Evolutionary conservation across 306 rosid genomes (phyloP).

Genomic region (Cicer chorassanicum): DNA sequence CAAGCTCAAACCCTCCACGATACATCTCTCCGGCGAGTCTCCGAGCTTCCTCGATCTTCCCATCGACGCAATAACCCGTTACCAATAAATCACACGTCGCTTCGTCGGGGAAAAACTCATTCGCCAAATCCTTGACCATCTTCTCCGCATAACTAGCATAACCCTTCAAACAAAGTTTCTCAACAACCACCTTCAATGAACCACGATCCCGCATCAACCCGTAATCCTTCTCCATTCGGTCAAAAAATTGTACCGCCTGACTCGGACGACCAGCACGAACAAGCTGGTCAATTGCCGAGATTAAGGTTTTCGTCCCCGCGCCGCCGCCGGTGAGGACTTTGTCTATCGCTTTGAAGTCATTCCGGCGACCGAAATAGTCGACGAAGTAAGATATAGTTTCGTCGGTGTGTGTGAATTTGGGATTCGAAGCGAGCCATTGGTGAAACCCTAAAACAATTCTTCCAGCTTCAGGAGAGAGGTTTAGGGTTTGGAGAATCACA

Average conservation of each 20-base stretch:
- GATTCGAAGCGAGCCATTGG: conserved; percentile 63
- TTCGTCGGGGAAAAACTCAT: conserved; percentile 72
- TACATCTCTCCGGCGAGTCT: conserved; percentile 83
- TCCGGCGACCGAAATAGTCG: conserved; percentile 71
- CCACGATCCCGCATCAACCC: conserved; percentile 60
- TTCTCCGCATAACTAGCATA: conserved; percentile 72
- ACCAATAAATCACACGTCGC: conserved; percentile 65
- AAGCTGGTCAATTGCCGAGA: conserved; percentile 59
- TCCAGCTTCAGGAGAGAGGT: conserved; percentile 68
- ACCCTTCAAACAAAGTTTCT: conserved; percentile 72
- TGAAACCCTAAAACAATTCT: conserved; percentile 64
- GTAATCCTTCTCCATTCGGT: conserved; percentile 77
- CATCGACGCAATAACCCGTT: conserved; percentile 71
- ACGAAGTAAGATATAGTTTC: conserved; percentile 67
- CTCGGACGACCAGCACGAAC: conserved; percentile 69
- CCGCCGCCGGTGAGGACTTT: conserved; percentile 53
- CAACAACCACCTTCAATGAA: conserved; percentile 63
- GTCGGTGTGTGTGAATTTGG: conserved; percentile 66
- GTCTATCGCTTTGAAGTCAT: conserved; percentile 75
- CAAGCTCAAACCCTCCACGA: conserved; percentile 82
- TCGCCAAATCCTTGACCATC: conserved; percentile 72
- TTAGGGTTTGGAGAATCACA: conserved; percentile 58
- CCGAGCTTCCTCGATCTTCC: conserved; percentile 71
- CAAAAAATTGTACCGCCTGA: conserved; percentile 68
- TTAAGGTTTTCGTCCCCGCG: conserved; percentile 63